Evolutionary conservation across 208 protist species (phyloP).

Genomic region (Leptomonas pyrrhocoris): DNA sequence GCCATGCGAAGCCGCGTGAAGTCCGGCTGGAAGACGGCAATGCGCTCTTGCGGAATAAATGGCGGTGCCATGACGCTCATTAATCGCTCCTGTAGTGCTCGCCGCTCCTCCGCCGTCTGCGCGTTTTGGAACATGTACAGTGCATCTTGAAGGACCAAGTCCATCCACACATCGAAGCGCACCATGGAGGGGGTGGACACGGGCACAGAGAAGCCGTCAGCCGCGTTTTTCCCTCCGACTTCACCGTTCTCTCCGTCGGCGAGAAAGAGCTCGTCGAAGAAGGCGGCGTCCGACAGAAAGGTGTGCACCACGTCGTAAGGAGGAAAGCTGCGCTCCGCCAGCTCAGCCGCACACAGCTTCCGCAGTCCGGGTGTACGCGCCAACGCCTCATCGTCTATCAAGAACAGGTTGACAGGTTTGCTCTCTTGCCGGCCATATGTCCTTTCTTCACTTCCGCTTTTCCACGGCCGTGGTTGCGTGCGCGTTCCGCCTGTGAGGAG

Average conservation of each 20-base stretch:
- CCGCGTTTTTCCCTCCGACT: not conserved
- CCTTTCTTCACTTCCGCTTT: not conserved
- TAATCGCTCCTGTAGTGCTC: slow-evolving; percentile 43
- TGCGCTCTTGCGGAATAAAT: slow-evolving; percentile 20
- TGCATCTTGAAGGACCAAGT: slow-evolving; percentile 45
- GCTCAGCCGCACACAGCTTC: slow-evolving; percentile 28
- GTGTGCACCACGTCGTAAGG: slow-evolving; percentile 51
- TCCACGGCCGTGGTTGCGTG: slow-evolving; percentile 12
- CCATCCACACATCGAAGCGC: slow-evolving; percentile 36
- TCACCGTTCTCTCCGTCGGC: not conserved
- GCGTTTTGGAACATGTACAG: slow-evolving; percentile 60
- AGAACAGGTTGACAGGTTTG: slow-evolving; percentile 21
- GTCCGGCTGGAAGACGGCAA: slow-evolving; percentile 46
- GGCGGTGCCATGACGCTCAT: slow-evolving; percentile 35
- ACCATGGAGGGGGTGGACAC: not conserved
- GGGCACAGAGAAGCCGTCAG: no score
- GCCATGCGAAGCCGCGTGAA: slow-evolving; percentile 61
- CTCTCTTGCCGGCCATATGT: not conserved
- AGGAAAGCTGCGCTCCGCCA: slow-evolving; percentile 52
- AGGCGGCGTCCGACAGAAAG: slow-evolving; percentile 22
- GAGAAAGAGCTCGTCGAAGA: slow-evolving; percentile 33
- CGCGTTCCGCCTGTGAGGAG: slow-evolving; percentile 25
- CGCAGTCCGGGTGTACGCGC: slow-evolving; percentile 8
- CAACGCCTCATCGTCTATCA: slow-evolving; percentile 7
- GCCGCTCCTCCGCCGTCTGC: slow-evolving; percentile 39